Conservation (phyloP, 495 filamentous ascomycete species). For the Articulospora tetracladia region DNA sequence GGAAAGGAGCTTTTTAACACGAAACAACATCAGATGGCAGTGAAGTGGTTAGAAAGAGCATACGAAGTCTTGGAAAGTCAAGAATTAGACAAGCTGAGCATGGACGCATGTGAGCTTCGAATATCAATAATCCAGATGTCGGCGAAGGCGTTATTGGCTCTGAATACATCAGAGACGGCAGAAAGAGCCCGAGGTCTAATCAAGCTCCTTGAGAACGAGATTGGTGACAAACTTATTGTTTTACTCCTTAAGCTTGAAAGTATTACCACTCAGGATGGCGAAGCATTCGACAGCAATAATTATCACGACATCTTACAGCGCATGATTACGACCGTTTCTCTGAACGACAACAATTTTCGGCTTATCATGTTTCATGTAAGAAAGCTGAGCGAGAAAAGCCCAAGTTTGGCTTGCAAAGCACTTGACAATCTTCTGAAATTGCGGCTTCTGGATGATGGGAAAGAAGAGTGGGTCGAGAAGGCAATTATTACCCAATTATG, state of each 20-base stretch:
- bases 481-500: constrained; percentile 58
- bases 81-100: constrained; percentile 51
- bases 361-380: constrained; percentile 67
- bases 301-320: constrained; percentile 48
- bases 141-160: constrained; percentile 49
- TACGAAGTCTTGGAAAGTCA: constrained; percentile 53
- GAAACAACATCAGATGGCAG: constrained; percentile 48
- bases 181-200: constrained; percentile 54
- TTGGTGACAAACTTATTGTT: constrained; percentile 60
- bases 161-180: constrained; percentile 38
- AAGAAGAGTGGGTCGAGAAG: constrained; percentile 57
- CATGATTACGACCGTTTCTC: constrained; percentile 53
- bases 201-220: constrained; percentile 53
- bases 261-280: constrained; percentile 39
- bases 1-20: constrained; percentile 55
- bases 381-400: constrained; percentile 54
- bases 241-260: constrained; percentile 67
- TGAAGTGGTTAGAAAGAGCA: constrained; percentile 74
- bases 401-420: constrained; percentile 45
- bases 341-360: constrained; percentile 62
- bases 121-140: constrained; percentile 61
- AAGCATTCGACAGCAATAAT: constrained; percentile 41
- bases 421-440: constrained; percentile 57
- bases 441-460: constrained; percentile 37
- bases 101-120: constrained; percentile 58